Evolutionary conservation across 1,284 basidiomycete genomes (phyloP).

Genomic region (Neonothopanus nambi): DNA sequence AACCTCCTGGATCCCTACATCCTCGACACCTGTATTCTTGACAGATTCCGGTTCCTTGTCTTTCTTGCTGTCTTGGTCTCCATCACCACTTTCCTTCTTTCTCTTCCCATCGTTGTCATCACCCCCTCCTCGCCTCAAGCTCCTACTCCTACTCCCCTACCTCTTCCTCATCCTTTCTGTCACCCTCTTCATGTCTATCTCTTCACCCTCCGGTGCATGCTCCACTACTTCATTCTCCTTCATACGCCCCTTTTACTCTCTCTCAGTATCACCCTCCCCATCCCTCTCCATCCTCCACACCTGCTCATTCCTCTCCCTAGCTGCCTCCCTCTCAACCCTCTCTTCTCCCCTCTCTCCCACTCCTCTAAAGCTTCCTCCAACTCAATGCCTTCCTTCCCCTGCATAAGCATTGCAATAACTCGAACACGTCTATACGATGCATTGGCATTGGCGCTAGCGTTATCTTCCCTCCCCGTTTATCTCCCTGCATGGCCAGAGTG

Average conservation of each 20-base stretch:
- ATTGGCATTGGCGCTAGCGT: slow-evolving; percentile 28
- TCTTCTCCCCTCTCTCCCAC: too few species aligned
- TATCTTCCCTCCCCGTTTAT: too few species aligned
- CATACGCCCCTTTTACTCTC: neutral
- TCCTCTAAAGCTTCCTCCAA: too few species aligned
- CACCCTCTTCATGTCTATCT: too few species aligned
- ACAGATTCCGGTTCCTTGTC: neutral
- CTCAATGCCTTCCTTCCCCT: too few species aligned
- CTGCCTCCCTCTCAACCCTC: too few species aligned
- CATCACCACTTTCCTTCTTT: neutral
- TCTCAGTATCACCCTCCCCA: too few species aligned
- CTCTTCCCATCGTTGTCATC: neutral
- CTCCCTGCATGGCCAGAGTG: too few species aligned
- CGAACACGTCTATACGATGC: slow-evolving; percentile 29
- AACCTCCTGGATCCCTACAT: neutral
- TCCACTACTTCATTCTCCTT: too few species aligned
- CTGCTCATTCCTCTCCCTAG: slow-evolving; percentile 66
- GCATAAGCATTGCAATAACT: slow-evolving; percentile 67
- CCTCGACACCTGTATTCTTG: neutral
- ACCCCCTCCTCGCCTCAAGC: neutral
- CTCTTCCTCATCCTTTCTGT: neutral
- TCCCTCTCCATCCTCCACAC: slow-evolving; percentile 68
- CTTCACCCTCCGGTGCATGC: too few species aligned
- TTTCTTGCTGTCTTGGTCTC: too few species aligned
- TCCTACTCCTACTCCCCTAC: neutral